Evolutionary conservation across 768 basidiomycete genomes (phyloP), one percentile per base, ranked within the genome.

Genomic region (Lentinula edodes): DNA sequence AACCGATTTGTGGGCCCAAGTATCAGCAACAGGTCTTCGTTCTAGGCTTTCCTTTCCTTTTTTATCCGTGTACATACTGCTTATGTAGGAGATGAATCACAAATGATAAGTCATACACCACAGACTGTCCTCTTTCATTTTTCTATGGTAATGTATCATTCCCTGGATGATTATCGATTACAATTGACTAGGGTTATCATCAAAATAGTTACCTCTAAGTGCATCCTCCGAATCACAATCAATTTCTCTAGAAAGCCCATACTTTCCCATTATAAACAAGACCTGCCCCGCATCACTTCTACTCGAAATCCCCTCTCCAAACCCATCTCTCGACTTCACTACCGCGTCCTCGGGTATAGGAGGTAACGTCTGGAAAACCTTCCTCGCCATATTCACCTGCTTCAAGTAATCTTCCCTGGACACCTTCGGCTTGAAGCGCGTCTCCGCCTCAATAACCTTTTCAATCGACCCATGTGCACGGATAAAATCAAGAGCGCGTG

Each of bases 401-500:
- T 78, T 77, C 3, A 94, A 72, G 68, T 94, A 94, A 10, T 74
- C 78, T 1, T 77, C 69, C 12, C 67, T 62, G 0, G 83, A 72
- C 10, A 81, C 61, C 16, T 78, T 79, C 1, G 83, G 85, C 2
- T 77, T 74, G 67, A 80, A 88, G 68, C 80, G 83, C 6, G 71
- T 75, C 66, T 82, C 75, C 15, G 69, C 68, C 63, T 81, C 76
- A 18, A 95, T 72, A 36, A 93, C 77, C 6, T 77, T 73, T 71
- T 94, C 92, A 65, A 96, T 94, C 6, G 82, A 79, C 4, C 85
- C 85, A 69, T 93, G 74, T 65, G 83, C 76, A 54, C 80, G 81
- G 55, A 96, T 91, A 64, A 90, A 83, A 66, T 85, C 86, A 67
- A 92, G 84, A 1, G 93, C 93, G 2, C 86, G 86, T 0, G 75